phyloP scores from a whole-genome alignment of 768 basidiomycete genomes.

The Termitomyces sp. region DNA sequence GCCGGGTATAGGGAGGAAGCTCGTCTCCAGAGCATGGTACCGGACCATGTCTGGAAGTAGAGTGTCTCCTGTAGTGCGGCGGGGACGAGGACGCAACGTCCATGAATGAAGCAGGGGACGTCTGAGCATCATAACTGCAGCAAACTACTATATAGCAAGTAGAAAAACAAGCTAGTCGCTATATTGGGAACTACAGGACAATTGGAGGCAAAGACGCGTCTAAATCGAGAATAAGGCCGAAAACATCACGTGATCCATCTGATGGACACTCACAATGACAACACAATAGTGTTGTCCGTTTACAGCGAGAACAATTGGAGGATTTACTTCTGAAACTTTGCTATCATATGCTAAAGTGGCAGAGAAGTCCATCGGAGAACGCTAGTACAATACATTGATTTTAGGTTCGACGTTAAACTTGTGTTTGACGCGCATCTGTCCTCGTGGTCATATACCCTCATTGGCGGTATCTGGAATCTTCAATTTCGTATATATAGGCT shows the following conservation, averaged over 20 bases:
- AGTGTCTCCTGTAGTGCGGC: constrained; percentile 45
- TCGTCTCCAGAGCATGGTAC: constrained; percentile 39
- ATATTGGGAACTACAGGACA: constrained; percentile 13
- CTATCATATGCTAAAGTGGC: background rate
- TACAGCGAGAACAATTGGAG: constrained; percentile 3
- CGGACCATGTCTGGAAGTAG: constrained; percentile 40
- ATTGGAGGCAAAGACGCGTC: constrained; percentile 14
- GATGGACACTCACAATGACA: background rate
- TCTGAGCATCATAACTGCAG: background rate
- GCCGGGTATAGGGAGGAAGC: constrained; percentile 44
- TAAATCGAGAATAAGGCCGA: constrained; percentile 13
- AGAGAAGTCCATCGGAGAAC: background rate
- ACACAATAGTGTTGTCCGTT: background rate
- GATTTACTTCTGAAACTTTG: background rate
- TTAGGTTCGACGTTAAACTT: background rate
- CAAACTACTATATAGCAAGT: constrained; percentile 14
- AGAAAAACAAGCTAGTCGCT: constrained; percentile 23
- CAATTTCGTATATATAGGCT: background rate
- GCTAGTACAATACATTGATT: background rate
- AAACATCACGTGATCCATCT: constrained; percentile 6
- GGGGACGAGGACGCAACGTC: constrained; percentile 45
- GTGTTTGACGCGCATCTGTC: background rate
- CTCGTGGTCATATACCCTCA: background rate
- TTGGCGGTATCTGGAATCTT: background rate
- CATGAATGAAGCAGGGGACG: constrained; percentile 22